Evolutionary conservation across 495 filamentous ascomycete genomes (phyloP).

Genomic region (Podospora conica): DNA sequence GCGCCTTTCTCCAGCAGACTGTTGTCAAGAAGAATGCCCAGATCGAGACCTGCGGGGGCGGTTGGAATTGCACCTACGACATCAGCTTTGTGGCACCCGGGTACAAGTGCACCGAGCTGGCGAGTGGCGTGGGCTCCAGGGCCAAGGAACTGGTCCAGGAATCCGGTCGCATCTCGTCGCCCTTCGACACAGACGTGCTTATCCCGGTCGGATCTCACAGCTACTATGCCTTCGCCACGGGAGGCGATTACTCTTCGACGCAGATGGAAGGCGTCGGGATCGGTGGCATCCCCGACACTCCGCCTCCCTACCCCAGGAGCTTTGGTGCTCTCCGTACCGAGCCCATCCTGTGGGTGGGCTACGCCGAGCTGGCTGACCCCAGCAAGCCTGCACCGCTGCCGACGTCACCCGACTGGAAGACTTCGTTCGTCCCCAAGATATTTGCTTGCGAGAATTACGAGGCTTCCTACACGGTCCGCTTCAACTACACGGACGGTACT

Average conservation of each 20-base stretch:
- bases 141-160: constrained; percentile 23
- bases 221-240: constrained; percentile 31
- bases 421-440: constrained; percentile 31
- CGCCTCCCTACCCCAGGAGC: constrained; percentile 28
- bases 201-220: constrained; percentile 28
- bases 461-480: constrained; percentile 27
- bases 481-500: constrained; percentile 27
- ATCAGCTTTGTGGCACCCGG: constrained; percentile 31
- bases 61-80: constrained; percentile 34
- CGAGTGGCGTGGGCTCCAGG: constrained; percentile 27
- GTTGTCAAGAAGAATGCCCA: constrained; percentile 22
- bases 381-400: constrained; percentile 16
- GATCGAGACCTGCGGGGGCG: constrained; percentile 30
- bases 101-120: constrained; percentile 33
- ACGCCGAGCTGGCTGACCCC: constrained; percentile 21
- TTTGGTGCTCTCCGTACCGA: constrained; percentile 36
- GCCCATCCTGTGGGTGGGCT: constrained; percentile 34
- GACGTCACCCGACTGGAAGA: constrained; percentile 20
- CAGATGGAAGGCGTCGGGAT: constrained; percentile 29
- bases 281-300: constrained; percentile 25
- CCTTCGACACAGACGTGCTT: constrained; percentile 28
- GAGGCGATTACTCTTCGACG: constrained; percentile 31
- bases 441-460: constrained; percentile 38
- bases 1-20: constrained; percentile 27
- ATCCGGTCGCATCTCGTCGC: constrained; percentile 23